Conservation (phyloP, 1,284 basidiomycete genomes). For the Cryptococcus maquisensis region DNA sequence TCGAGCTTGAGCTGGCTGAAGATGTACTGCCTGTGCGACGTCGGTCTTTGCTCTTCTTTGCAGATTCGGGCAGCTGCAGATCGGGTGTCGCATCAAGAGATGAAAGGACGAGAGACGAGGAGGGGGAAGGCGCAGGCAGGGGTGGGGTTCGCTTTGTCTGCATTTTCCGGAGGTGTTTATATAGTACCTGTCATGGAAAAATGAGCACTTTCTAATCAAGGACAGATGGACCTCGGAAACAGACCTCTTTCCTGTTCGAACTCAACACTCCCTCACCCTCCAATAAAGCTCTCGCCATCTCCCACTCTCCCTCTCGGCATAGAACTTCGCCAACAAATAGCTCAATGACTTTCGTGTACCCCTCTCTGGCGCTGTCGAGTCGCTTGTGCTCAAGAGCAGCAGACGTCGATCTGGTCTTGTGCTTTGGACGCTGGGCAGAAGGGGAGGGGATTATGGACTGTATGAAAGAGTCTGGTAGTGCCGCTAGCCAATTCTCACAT, state of each 20-base stretch:
- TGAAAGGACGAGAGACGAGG: slow-evolving; percentile 22
- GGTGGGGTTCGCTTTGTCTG: slow-evolving; percentile 15
- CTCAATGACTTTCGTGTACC: slow-evolving; percentile 43
- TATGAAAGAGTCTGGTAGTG: slow-evolving; percentile 32
- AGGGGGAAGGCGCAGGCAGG: slow-evolving; percentile 24
- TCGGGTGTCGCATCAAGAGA: neutral
- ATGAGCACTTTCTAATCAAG: neutral
- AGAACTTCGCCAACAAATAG: slow-evolving; percentile 45
- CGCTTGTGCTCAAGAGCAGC: slow-evolving; percentile 17
- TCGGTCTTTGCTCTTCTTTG: neutral
- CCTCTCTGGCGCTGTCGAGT: slow-evolving; percentile 36
- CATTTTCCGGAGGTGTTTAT: slow-evolving; percentile 32
- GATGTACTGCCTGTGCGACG: neutral
- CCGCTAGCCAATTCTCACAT: slow-evolving; percentile 36
- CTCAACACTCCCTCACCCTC: slow-evolving; percentile 41
- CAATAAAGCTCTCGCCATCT: slow-evolving; percentile 43
- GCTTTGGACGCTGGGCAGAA: neutral
- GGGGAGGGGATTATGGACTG: slow-evolving; percentile 18
- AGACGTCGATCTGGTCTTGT: neutral
- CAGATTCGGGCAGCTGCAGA: neutral
- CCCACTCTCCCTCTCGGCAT: slow-evolving; percentile 41
- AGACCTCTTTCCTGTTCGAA: slow-evolving; percentile 44
- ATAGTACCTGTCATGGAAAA: slow-evolving; percentile 24
- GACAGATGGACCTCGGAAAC: slow-evolving; percentile 1
- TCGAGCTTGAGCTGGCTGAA: slow-evolving; percentile 23